Evolutionary conservation across 1,284 basidiomycete species (phyloP), one percentile per base, ranked within the genome.

Genomic region (Moniliophthora roreri): DNA sequence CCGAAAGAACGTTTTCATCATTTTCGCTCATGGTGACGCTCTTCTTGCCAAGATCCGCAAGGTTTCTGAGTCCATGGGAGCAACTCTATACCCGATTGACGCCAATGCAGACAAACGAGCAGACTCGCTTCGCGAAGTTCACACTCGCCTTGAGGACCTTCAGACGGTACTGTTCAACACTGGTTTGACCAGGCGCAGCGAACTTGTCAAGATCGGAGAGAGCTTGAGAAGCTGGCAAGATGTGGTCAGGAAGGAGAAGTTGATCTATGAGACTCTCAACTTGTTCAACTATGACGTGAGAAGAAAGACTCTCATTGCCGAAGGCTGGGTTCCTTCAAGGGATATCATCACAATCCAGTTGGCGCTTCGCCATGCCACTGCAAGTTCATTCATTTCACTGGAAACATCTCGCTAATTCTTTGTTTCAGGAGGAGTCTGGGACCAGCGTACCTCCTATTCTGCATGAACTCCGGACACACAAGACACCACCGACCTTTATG

Each of bases 1-100:
- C 7, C 85, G 89, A 75, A 99, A 99, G 82, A 95, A 98, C 62
- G 97, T 99, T 40, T 99, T 99, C 77, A 97, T 99, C 76, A 98
- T 99, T 70, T 99, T 99, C 66, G 97, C 96, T 0, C 97, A 99
- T 64, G 97, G 97, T 34, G 86, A 93, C 47, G 88, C 91, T 39
- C 80, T 99, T 18, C 85, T 99, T 26, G 84, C 91, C 62, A 99
- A 99, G 81, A 98, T 99, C 67, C 93, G 96, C 68, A 98, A 96
- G 72, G 93, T 99, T 57, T 91, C 95, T 42, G 97, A 98, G 74
- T 95, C 93, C 28, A 98, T 99, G 92, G 95, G 97, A 44, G 97
- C 91, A 1, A 97, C 94, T 0, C 78, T 99, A 53, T 98, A 96
- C 74, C 93, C 95, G 34, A 96, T 99, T 67, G 96, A 98, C 69